A percentile compares a stretch with the other conserved stretches of the same genome.
phyloP scores from a whole-genome alignment of 768 basidiomycete genomes.

The Pleurotus platypus region DNA sequence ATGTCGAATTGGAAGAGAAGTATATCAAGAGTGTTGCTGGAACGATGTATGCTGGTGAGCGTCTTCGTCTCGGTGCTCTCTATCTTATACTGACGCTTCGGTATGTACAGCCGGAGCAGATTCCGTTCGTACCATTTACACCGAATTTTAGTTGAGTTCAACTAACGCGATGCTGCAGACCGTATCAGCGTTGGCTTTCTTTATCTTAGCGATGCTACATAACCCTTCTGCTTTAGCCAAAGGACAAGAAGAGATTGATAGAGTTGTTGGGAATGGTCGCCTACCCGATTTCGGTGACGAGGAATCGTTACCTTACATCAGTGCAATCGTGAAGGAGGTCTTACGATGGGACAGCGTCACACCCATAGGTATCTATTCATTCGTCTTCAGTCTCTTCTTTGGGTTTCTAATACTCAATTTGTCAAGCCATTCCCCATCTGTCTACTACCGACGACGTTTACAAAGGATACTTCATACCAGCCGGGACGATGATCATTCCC shows the following conservation, averaged over 20 bases:
- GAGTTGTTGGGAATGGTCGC: constrained; percentile 20
- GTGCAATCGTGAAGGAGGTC: constrained; percentile 28
- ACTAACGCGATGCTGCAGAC: constrained; percentile 15
- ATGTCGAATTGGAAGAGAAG: constrained; percentile 15
- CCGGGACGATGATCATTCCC: constrained; percentile 22
- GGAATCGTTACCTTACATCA: constrained; percentile 25
- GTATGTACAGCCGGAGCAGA: constrained; percentile 21
- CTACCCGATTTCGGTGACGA: constrained; percentile 28
- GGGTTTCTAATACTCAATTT: not conserved
- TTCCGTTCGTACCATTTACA: constrained; percentile 18
- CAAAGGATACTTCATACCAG: constrained; percentile 30
- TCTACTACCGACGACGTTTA: constrained; percentile 28
- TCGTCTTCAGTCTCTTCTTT: not conserved
- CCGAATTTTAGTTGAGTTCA: not conserved
- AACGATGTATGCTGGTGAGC: constrained; percentile 22
- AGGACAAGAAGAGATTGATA: constrained; percentile 29
- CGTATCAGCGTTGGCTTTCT: constrained; percentile 16
- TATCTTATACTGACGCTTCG: not conserved
- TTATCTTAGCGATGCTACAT: constrained; percentile 25
- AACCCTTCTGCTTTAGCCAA: constrained; percentile 22
- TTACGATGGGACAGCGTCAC: constrained; percentile 23
- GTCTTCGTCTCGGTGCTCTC: not conserved
- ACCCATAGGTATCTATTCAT: constrained; percentile 18
- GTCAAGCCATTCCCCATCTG: constrained; percentile 26
- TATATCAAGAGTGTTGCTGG: constrained; percentile 20